These are phyloP conservation scores for Alternaria sp. DNA, from an alignment of 2,329 filamentous ascomycete species.

Conservation along the genomic window DNA sequence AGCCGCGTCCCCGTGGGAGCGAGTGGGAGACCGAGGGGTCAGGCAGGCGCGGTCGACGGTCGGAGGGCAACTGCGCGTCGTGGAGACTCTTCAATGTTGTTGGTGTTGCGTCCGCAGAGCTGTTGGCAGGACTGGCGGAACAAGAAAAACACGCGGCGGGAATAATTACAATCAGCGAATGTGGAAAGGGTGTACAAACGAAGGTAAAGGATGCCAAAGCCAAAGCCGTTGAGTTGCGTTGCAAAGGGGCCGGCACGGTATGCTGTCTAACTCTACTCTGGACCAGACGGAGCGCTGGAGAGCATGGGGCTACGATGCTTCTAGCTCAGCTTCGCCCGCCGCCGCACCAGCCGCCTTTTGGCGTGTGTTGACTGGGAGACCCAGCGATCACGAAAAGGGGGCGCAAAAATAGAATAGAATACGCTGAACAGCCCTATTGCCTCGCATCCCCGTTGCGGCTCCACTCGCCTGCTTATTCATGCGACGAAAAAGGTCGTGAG, in stretches of 20 bases:
- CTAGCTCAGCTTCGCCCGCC: conserved; percentile 15
- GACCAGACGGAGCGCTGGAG: background rate
- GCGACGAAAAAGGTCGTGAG: background rate
- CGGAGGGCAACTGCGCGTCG: conserved; percentile 11
- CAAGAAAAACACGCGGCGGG: conserved; percentile 18
- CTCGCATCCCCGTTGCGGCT: conserved; percentile 14
- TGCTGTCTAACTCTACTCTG: conserved; percentile 13
- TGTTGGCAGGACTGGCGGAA: conserved; percentile 34
- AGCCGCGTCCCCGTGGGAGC: conserved; percentile 49
- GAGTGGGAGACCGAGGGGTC: conserved; percentile 35
- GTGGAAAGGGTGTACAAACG: conserved; percentile 37
- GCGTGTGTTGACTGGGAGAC: conserved; percentile 28
- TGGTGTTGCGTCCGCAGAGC: conserved; percentile 8
- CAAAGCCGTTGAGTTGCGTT: conserved; percentile 26
- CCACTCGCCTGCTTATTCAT: conserved; percentile 21
- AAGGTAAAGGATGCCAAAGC: conserved; percentile 29
- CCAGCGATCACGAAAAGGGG: conserved; percentile 23
- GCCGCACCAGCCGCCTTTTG: conserved; percentile 12
- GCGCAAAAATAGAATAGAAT: conserved; percentile 30
- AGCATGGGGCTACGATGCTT: conserved; percentile 12
- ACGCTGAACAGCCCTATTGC: conserved; percentile 19
- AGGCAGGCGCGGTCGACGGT: conserved; percentile 19
- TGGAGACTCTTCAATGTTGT: conserved; percentile 8
- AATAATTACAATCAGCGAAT: conserved; percentile 40
- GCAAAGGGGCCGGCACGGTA: conserved; percentile 28